Percentiles rank a stretch among this genome's conserved stretches.
These are phyloP conservation scores for Acanthamoeba castellanii DNA, from an alignment of 208 protist species.

Conservation along the genomic window DNA sequence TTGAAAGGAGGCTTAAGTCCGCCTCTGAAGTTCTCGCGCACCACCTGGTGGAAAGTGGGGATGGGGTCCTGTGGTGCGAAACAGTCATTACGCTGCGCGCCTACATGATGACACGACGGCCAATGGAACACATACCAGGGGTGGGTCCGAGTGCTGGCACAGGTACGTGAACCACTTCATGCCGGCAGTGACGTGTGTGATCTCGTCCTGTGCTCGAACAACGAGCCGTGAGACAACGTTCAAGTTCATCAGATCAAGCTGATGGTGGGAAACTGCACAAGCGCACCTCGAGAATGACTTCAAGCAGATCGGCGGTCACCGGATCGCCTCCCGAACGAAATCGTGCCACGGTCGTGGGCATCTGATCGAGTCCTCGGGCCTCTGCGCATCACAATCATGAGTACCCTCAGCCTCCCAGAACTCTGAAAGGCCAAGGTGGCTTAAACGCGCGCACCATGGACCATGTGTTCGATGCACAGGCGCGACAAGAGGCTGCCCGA, in stretches of 20 bases:
- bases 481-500: constrained; percentile 18
- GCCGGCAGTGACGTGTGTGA: constrained; percentile 54
- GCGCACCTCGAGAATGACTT: constrained; percentile 28
- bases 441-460: background rate
- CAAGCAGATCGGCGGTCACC: constrained; percentile 31
- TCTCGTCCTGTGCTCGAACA: constrained; percentile 38
- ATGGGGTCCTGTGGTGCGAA: constrained; percentile 52
- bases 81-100: background rate
- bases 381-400: background rate
- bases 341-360: constrained; percentile 45
- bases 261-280: background rate
- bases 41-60: constrained; percentile 15
- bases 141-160: constrained; percentile 21
- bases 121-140: background rate
- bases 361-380: constrained; percentile 56
- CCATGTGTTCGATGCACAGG: constrained; percentile 74
- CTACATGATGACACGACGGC: too few relatives aligned
- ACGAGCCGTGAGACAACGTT: background rate
- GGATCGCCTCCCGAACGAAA: constrained; percentile 55
- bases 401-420: background rate
- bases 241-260: background rate
- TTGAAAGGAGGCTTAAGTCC: constrained; percentile 62
- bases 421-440: background rate
- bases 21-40: constrained; percentile 61
- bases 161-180: constrained; percentile 71